phyloP scores from a whole-genome alignment of 352 stramenopile species.

The Thraustochytrium striatum region DNA sequence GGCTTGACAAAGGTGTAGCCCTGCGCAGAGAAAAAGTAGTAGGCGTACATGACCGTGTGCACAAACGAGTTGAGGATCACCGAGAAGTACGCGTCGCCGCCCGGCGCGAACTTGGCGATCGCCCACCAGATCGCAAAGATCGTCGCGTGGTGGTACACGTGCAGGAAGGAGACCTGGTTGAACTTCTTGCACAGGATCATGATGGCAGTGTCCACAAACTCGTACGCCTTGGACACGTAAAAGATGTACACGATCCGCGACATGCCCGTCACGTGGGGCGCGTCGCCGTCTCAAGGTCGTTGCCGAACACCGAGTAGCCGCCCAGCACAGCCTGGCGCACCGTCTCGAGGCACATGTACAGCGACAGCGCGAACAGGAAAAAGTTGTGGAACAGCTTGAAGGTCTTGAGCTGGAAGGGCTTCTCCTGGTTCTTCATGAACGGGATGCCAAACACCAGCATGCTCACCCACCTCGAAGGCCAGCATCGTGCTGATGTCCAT shows the following conservation, averaged over 20 bases:
- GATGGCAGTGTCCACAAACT: constrained; percentile 91
- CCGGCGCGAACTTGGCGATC: constrained; percentile 85
- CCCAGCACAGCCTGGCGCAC: background rate
- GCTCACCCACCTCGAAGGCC: background rate
- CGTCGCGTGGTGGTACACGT: constrained; percentile 95
- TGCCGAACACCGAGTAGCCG: constrained; percentile 31
- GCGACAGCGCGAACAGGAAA: background rate
- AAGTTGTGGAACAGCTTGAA: constrained; percentile 31
- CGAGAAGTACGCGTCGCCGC: constrained; percentile 93
- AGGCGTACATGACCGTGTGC: constrained; percentile 98
- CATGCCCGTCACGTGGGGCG: constrained; percentile 55
- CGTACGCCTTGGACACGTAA: constrained; percentile 87
- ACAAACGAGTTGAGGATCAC: constrained; percentile 95
- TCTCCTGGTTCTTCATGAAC: constrained; percentile 14
- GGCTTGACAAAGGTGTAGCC: constrained; percentile 21
- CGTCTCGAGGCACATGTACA: constrained; percentile 17
- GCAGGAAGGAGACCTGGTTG: constrained; percentile 92
- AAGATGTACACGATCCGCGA: constrained; percentile 95
- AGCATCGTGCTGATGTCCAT: background rate
- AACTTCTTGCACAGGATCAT: constrained; percentile 97
- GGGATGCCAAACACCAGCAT: background rate
- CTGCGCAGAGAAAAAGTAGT: constrained; percentile 96
- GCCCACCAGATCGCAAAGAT: constrained; percentile 94
- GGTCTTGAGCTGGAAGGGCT: constrained; percentile 30
- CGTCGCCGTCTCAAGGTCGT: constrained; percentile 23